Conservation (phyloP, 768 basidiomycete genomes). For the Amanita pseudoporphyria region DNA sequence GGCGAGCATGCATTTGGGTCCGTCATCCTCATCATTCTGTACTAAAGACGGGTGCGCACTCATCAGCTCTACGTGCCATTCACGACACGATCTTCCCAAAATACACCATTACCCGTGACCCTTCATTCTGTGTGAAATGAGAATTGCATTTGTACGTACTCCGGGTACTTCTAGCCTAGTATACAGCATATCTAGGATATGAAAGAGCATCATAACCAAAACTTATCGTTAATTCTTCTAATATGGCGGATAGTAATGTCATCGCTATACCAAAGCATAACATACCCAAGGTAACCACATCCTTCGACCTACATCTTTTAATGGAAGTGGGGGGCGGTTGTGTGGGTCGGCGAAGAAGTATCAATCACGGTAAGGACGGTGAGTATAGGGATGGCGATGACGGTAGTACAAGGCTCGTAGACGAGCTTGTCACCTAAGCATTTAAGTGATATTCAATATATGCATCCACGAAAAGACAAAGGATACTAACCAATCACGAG, state of each 20-base stretch:
- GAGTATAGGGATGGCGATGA: not conserved
- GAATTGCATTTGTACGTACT: no score
- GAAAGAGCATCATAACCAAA: no score
- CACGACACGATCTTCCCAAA: no score
- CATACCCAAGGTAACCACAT: not conserved
- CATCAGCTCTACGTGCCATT: no score
- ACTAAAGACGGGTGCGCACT: no score
- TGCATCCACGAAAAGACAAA: constrained; percentile 13
- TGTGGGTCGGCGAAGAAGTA: not conserved
- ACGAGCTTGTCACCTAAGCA: not conserved
- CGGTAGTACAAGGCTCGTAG: not conserved
- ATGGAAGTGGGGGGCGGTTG: not conserved
- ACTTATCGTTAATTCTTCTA: no score
- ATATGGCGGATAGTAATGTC: not conserved
- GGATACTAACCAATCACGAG: constrained; percentile 25
- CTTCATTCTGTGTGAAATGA: no score
- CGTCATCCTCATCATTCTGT: no score
- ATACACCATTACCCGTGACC: no score
- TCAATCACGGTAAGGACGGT: not conserved
- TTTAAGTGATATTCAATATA: not conserved
- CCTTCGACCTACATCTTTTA: not conserved
- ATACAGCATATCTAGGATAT: no score
- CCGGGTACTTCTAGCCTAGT: no score
- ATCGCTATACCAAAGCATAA: not conserved
- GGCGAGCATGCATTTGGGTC: no score